Base-by-base conservation (phyloP, 257 asterid species). In the Plectranthus barbatus region DNA sequence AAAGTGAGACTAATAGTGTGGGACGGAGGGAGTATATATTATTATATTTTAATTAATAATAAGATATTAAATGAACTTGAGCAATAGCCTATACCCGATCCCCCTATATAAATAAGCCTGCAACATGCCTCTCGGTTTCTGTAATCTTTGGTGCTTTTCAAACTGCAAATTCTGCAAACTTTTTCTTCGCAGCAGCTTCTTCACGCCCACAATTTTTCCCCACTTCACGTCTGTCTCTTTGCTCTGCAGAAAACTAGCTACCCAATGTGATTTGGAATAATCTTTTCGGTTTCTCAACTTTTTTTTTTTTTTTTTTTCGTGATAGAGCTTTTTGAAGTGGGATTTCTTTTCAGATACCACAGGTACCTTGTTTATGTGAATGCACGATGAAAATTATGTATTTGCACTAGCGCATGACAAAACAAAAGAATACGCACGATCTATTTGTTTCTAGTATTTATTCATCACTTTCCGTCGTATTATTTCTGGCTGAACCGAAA, bases 241-340 rank as follows among this genome's bases (percentile, higher is more conserved):
- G n/a, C n/a, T n/a, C n/a, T n/a, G n/a, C n/a, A n/a, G n/a, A n/a
- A n/a, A n/a, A n/a, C n/a, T n/a, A n/a, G n/a, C n/a, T 31, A 2
- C 31, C 24, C 57, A 71, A 56, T 62, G 71, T 71, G 77, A 66
- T 69, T 18, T 6, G 17, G 31, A 3, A 33, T 20, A 63, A 47
- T 33, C 61, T 56, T 72, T 45, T 48, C 19, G 58, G 50, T 60
- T 58, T 50, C 63, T n/a, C n/a, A n/a, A n/a, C n/a, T n/a, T n/a
- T n/a, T n/a, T n/a, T n/a, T n/a, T n/a, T n/a, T n/a, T n/a, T n/a
- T n/a, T n/a, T n/a, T n/a, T n/a, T n/a, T n/a, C n/a, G n/a, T n/a
- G n/a, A n/a, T n/a, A n/a, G n/a, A n/a, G n/a, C n/a, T 58, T 62
- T 67, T 33, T 5, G 29, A 41, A 75, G 73, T 70, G 80, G 73